A percentile compares a stretch with the other conserved stretches of the same genome.
Conservation (phyloP, 176 grass and related monocot species). For the Raddia distichophylla region DNA sequence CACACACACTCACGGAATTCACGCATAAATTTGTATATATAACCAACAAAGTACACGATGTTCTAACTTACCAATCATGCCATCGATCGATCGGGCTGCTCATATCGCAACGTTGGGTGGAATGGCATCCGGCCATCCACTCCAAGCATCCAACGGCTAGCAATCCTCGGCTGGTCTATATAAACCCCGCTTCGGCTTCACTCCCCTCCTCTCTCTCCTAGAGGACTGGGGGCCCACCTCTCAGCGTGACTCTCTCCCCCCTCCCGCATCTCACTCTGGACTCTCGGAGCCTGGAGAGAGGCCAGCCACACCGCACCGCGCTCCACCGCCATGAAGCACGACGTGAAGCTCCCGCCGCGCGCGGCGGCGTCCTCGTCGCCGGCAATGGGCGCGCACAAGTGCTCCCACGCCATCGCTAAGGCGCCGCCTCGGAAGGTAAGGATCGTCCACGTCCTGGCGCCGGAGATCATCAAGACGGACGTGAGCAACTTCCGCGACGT, state of each 20-base stretch:
- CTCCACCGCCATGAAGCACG: conserved; percentile 37
- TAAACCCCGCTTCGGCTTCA: not conserved
- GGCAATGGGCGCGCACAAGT: conserved; percentile 14
- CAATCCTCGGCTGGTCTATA: not conserved
- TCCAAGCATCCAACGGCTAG: conserved; percentile 34
- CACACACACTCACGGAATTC: not conserved
- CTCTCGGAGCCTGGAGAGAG: not conserved
- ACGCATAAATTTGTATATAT: not conserved
- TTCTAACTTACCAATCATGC: too few relatives aligned
- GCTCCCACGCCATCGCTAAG: conserved; percentile 50
- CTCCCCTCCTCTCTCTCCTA: not conserved
- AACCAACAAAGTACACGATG: not conserved
- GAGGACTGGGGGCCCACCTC: not conserved
- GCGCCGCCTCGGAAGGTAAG: conserved; percentile 53
- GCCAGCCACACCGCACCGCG: conserved; percentile 7
- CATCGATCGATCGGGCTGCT: not conserved
- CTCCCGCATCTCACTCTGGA: not conserved
- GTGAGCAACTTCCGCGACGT: conserved; percentile 68
- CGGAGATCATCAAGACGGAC: conserved; percentile 74
- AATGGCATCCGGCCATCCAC: not conserved
- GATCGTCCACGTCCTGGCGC: conserved; percentile 66
- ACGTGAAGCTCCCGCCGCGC: conserved; percentile 34
- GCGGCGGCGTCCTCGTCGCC: not conserved
- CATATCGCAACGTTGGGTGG: not conserved
- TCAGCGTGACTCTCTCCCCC: not conserved